Evolutionary conservation across 2,329 filamentous ascomycete species (phyloP).

Genomic region (Basipetospora sp.): DNA sequence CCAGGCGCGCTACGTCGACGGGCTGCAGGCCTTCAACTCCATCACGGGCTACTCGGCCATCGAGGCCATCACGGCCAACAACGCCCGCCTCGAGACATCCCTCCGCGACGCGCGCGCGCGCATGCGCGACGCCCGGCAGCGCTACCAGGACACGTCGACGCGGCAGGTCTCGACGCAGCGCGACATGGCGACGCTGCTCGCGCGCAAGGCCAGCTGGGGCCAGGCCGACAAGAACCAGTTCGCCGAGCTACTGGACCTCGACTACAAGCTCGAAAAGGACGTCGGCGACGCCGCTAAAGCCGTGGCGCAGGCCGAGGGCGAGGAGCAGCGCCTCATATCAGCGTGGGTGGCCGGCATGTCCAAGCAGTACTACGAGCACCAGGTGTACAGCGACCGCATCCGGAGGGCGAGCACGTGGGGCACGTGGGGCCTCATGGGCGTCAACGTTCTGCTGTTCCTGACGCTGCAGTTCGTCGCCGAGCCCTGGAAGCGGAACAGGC

Average conservation of each 20-base stretch:
- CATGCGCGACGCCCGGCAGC: slow-evolving; percentile 57
- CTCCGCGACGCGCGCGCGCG: slow-evolving; percentile 45
- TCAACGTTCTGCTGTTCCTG: slow-evolving; percentile 82
- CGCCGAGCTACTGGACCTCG: slow-evolving; percentile 77
- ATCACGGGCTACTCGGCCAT: slow-evolving; percentile 90
- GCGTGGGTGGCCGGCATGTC: slow-evolving; percentile 71
- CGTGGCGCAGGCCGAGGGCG: slow-evolving; percentile 60
- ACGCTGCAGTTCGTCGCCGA: slow-evolving; percentile 79
- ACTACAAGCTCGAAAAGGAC: slow-evolving; percentile 82
- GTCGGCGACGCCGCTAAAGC: slow-evolving; percentile 58
- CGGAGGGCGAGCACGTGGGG: slow-evolving; percentile 94
- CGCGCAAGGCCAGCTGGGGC: slow-evolving; percentile 86
- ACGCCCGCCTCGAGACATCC: slow-evolving; percentile 48
- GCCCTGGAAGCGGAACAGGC: slow-evolving; percentile 69
- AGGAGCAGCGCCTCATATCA: slow-evolving; percentile 62
- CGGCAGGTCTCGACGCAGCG: slow-evolving; percentile 80
- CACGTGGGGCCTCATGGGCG: slow-evolving; percentile 93
- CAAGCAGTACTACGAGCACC: slow-evolving; percentile 91
- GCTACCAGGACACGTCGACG: slow-evolving; percentile 71
- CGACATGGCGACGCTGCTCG: slow-evolving; percentile 85
- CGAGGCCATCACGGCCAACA: slow-evolving; percentile 67
- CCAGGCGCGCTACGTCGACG: slow-evolving; percentile 73
- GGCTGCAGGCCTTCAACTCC: slow-evolving; percentile 79
- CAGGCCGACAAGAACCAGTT: slow-evolving; percentile 82
- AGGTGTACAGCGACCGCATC: slow-evolving; percentile 98